Percentiles rank a stretch among this genome's conserved stretches.
Conservation (phyloP, 2,329 filamentous ascomycete genomes). For the Neospermospora avenae region DNA sequence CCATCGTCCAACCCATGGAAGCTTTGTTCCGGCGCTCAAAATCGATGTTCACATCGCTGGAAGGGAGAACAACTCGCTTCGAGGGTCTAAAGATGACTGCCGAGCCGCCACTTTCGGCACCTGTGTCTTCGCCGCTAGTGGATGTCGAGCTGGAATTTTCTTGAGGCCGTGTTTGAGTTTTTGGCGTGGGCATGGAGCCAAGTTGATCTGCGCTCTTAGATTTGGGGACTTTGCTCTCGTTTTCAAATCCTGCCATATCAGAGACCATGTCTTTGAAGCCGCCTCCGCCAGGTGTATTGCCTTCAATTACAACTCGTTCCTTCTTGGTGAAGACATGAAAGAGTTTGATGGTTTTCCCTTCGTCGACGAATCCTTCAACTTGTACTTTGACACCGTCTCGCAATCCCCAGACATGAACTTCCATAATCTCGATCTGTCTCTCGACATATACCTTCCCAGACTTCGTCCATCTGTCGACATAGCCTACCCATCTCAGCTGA, state of each 20-base stretch:
- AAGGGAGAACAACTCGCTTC: conserved; percentile 66
- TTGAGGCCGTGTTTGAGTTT: not conserved
- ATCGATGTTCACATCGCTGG: conserved; percentile 85
- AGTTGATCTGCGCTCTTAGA: conserved; percentile 16
- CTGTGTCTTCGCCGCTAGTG: conserved; percentile 32
- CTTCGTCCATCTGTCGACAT: conserved; percentile 82
- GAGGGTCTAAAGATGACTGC: conserved; percentile 75
- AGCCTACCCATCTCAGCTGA: conserved; percentile 81
- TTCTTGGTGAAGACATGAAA: conserved; percentile 75
- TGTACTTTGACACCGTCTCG: conserved; percentile 83
- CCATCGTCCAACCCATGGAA: conserved; percentile 78
- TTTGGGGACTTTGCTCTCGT: conserved; percentile 22
- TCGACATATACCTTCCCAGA: conserved; percentile 78
- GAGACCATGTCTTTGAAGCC: conserved; percentile 51
- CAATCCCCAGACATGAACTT: conserved; percentile 87
- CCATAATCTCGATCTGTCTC: conserved; percentile 76
- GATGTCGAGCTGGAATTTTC: conserved; percentile 5
- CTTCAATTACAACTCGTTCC: conserved; percentile 69
- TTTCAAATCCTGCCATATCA: conserved; percentile 46
- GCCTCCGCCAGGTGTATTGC: conserved; percentile 47
- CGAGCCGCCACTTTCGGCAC: conserved; percentile 58
- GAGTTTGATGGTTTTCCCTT: conserved; percentile 79
- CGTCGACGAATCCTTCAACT: conserved; percentile 82
- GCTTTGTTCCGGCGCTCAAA: conserved; percentile 83
- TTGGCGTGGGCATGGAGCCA: not conserved